A percentile compares a stretch with the other conserved stretches of the same genome.
These are phyloP conservation scores for Turritis glabra DNA, from an alignment of 345 rosid genomes.

Conservation along the genomic window DNA sequence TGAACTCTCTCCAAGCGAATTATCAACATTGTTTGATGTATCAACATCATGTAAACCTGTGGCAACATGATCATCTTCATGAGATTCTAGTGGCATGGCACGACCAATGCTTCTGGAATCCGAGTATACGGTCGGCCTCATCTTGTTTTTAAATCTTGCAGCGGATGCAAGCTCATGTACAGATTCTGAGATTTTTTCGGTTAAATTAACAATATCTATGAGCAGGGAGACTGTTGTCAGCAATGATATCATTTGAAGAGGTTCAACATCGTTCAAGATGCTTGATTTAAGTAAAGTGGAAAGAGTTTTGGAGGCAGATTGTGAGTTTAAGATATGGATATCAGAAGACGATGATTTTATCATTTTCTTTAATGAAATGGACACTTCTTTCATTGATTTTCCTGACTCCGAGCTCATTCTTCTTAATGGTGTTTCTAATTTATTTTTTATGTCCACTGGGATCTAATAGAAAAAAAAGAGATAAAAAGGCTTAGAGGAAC, in stretches of 20 bases:
- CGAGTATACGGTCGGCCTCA: slow-evolving; percentile 21
- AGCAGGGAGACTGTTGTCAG: slow-evolving; percentile 59
- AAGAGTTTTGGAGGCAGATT: slow-evolving; percentile 43
- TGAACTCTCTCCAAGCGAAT: slow-evolving; percentile 23
- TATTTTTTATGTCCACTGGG: slow-evolving; percentile 41
- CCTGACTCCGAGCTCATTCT: slow-evolving; percentile 56
- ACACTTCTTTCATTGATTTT: slow-evolving; percentile 54
- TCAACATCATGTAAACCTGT: slow-evolving; percentile 16
- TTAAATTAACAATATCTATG: slow-evolving; percentile 51
- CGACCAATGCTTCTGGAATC: neutral
- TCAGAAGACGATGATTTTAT: slow-evolving; percentile 36
- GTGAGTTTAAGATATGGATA: slow-evolving; percentile 48
- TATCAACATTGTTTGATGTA: slow-evolving; percentile 10
- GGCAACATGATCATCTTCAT: slow-evolving; percentile 18
- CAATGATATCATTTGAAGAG: slow-evolving; percentile 45
- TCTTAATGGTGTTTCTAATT: slow-evolving; percentile 49
- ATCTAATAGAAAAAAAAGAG: slow-evolving; percentile 27
- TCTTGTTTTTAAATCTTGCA: slow-evolving; percentile 47
- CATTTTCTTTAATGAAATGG: slow-evolving; percentile 54
- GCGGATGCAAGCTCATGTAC: slow-evolving; percentile 52
- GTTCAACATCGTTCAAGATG: slow-evolving; percentile 48
- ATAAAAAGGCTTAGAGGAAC: neutral
- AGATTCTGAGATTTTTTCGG: slow-evolving; percentile 50
- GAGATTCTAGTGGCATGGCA: slow-evolving; percentile 9
- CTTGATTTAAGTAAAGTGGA: slow-evolving; percentile 48